These are phyloP conservation scores for Beta lomatogona DNA, from an alignment of 179 eudicot species.

Conservation along the genomic window DNA sequence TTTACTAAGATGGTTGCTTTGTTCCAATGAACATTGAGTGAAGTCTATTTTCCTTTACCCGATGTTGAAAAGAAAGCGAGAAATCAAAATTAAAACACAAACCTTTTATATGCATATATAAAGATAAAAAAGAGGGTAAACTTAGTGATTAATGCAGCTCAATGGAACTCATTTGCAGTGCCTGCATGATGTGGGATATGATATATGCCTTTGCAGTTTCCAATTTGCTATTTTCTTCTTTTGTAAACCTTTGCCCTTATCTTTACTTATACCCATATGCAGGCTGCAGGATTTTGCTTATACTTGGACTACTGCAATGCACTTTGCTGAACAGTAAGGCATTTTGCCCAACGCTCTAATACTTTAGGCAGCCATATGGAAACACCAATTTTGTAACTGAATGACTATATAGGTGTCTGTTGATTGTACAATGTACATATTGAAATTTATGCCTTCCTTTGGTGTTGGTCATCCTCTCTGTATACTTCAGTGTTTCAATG, in stretches of 20 bases:
- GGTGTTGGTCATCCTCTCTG: neutral
- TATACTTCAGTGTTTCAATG: neutral
- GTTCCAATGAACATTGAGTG: neutral
- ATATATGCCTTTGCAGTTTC: neutral
- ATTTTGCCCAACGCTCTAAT: conserved; percentile 12
- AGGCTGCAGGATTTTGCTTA: conserved; percentile 20
- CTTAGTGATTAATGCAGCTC: neutral
- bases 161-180: neutral
- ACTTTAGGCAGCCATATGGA: conserved; percentile 2
- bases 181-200: neutral
- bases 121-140: neutral
- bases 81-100: neutral
- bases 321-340: conserved; percentile 5
- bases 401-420: conserved; percentile 7
- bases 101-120: neutral
- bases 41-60: neutral
- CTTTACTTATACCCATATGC: conserved; percentile 14
- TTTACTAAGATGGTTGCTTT: neutral
- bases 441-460: neutral
- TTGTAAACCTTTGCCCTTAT: neutral
- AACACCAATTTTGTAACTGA: conserved; percentile 22
- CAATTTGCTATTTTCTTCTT: neutral
- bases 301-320: conserved; percentile 9
- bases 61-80: neutral
- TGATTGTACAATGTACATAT: conserved; percentile 14